Evolutionary conservation across 106 monocot genomes (phyloP), one percentile per base, ranked within the genome.

Genomic region (Apostasia shenzhenica): DNA sequence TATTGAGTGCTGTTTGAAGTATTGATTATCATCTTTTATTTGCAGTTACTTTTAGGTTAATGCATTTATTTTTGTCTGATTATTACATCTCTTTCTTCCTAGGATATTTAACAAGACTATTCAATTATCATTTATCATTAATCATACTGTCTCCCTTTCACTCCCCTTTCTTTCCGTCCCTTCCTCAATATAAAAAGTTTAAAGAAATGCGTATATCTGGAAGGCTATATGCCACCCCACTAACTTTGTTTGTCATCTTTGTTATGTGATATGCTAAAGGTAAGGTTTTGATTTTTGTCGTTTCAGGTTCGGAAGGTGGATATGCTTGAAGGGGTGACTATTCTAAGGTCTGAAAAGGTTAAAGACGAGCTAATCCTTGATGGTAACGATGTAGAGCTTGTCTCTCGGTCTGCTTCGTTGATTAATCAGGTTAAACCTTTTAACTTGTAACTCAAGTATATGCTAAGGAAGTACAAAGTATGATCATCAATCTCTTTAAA

Each of bases 321-420:
- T 14, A 85, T 89, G 85, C 85, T 90, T 68, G 77, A 90, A 4
- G 90, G 90, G 45, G 90, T 90, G 41, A 70, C 74, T 1, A 76
- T 90, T 54, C 6, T 78, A 39, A 72, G 90, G 10, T 90, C 90
- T 6, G 86, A 86, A 63, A 90, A 86, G 71, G 86, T 86, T 4
- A 90, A 90, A 72, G 86, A 90, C 69, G 90, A 90, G 75, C 90
- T 90, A 4, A 3, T 90, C 14, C 81, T 90, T 70, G 83, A 90
- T 76, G 86, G 90, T 4, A 90, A 90, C 76, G 86, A 83, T 70
- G 45, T 90, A 52, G 90, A 90, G 45, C 81, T 90, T 12, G 90
- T 86, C 37, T 90, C 90, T 39, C 86, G 83, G 4, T 90, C 90
- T 51, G 68, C 73, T 47, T 86, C 86, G 2, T 63, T 90, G 57